Percentiles rank a stretch among this genome's conserved stretches.
Evolutionary conservation across 2,329 filamentous ascomycete genomes (phyloP).

Genomic region (Orbilia ellipsospora): DNA sequence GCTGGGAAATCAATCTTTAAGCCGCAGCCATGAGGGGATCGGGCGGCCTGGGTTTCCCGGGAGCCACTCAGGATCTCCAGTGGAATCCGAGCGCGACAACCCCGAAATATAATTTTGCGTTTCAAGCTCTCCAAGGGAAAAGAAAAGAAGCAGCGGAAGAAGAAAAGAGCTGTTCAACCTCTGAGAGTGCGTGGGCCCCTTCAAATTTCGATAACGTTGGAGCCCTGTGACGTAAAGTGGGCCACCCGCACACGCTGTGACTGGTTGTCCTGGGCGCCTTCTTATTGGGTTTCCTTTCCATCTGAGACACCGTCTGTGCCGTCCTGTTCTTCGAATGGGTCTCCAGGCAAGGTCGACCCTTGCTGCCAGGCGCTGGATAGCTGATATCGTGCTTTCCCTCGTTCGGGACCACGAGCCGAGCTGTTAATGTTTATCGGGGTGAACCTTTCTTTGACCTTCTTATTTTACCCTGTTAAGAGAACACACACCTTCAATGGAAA

Average conservation of each 20-base stretch:
- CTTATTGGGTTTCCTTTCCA: slow-evolving; percentile 36
- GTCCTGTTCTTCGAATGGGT: slow-evolving; percentile 40
- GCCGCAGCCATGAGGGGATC: slow-evolving; percentile 38
- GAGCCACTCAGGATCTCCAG: slow-evolving; percentile 32
- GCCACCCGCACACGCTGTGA: slow-evolving; percentile 34
- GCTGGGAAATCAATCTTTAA: slow-evolving; percentile 23
- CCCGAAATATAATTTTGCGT: slow-evolving; percentile 46
- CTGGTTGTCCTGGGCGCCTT: slow-evolving; percentile 29
- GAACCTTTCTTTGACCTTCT: slow-evolving; percentile 42
- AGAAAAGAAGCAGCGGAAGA: not conserved
- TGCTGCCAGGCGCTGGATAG: slow-evolving; percentile 41
- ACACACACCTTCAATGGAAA: slow-evolving; percentile 41
- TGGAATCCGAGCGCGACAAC: slow-evolving; percentile 54
- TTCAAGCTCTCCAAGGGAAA: slow-evolving; percentile 23
- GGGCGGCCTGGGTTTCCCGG: slow-evolving; percentile 37
- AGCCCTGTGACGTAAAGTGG: slow-evolving; percentile 56
- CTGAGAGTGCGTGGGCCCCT: slow-evolving; percentile 25
- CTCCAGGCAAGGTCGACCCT: slow-evolving; percentile 49
- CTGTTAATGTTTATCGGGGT: slow-evolving; percentile 53
- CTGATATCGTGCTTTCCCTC: slow-evolving; percentile 55
- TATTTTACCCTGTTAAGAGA: slow-evolving; percentile 52
- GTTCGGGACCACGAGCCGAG: slow-evolving; percentile 56
- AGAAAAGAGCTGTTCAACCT: slow-evolving; percentile 26
- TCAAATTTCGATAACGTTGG: slow-evolving; percentile 36
- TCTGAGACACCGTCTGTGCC: slow-evolving; percentile 55